Conservation (phyloP, 176 grass and related monocot species). For the Zea mays region Zm-B73-REFERENCE-NAM-5.0 NC_050100.1:12807001-12807500, state of each 20-base stretch:
- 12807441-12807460: conserved; percentile 82
- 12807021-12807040: conserved; percentile 41
- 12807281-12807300: conserved; percentile 72
- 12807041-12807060: conserved; percentile 6
- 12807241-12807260: background rate
- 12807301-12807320: conserved; percentile 75
- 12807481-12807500: conserved; percentile 52
- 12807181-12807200: conserved; percentile 21
- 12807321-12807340: conserved; percentile 80
- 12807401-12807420: conserved; percentile 63
- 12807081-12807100: conserved; percentile 93
- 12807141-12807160: conserved; percentile 75
- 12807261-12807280: conserved; percentile 63
- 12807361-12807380: conserved; percentile 80
- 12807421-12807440: conserved; percentile 94
- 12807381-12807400: conserved; percentile 53
- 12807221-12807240: background rate
- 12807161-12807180: conserved; percentile 19
- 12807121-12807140: conserved; percentile 64
- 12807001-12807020: conserved; percentile 20
- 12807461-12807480: conserved; percentile 78
- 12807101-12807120: conserved; percentile 72
- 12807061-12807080: conserved; percentile 83
- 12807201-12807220: background rate
- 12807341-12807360: conserved; percentile 77